Percentiles rank a stretch among this genome's conserved stretches.
Conservation (phyloP, 257 asterid species). For the Rauvolfia tetraphylla region DNA sequence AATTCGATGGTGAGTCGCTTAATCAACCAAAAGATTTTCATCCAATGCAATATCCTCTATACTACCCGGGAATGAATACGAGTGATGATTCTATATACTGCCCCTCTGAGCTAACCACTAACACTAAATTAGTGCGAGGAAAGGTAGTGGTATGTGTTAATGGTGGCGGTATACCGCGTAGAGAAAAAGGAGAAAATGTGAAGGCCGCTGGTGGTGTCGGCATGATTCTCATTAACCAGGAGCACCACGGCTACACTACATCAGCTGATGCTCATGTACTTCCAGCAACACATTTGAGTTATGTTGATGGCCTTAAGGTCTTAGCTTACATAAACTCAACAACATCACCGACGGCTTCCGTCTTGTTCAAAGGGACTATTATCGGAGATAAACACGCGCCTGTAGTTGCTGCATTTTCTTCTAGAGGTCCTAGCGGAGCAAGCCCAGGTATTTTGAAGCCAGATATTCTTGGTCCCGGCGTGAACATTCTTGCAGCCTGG, state of each 20-base stretch:
- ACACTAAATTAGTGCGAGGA: not conserved
- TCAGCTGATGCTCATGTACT: slow-evolving; percentile 5
- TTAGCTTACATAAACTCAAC: slow-evolving; percentile 9
- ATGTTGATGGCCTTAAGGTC: slow-evolving; percentile 7
- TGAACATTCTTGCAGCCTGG: slow-evolving; percentile 39
- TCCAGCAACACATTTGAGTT: slow-evolving; percentile 17
- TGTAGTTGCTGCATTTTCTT: slow-evolving; percentile 16
- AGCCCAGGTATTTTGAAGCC: slow-evolving; percentile 60
- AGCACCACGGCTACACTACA: not conserved
- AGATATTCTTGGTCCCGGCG: slow-evolving; percentile 60
- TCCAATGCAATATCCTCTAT: not conserved
- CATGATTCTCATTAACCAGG: slow-evolving; percentile 14
- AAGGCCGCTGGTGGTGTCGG: slow-evolving; percentile 13
- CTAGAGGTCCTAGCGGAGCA: slow-evolving; percentile 35
- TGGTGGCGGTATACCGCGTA: not conserved
- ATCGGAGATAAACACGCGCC: slow-evolving; percentile 15
- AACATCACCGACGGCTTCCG: slow-evolving; percentile 1
- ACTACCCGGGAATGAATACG: not conserved
- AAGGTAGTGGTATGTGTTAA: not conserved
- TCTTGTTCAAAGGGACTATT: slow-evolving; percentile 12
- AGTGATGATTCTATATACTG: not conserved
- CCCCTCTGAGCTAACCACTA: not conserved
- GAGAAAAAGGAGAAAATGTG: slow-evolving; percentile 1
- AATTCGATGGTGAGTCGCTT: not conserved
- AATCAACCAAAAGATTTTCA: not conserved